Evolutionary conservation across 2,329 filamentous ascomycete genomes (phyloP), one percentile per base, ranked within the genome.

Genomic region (Clathrospora elynae): DNA sequence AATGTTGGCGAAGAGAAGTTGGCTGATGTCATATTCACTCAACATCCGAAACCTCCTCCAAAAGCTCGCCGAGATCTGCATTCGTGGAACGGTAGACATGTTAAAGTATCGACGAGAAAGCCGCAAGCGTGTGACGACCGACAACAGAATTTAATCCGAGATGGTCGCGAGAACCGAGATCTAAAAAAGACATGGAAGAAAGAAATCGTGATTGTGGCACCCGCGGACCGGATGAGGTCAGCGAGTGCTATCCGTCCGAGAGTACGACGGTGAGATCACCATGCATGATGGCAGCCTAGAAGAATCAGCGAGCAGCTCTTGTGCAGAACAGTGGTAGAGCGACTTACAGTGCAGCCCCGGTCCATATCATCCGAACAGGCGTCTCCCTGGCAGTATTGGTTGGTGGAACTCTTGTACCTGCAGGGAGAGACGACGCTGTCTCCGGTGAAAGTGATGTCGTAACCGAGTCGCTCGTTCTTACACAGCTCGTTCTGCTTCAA

Each of bases 401-500:
- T 85, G 50, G 83, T 75, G 53, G 80, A 74, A 63, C 86, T 86
- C 54, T 78, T 82, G 80, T 89, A 95, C 35, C 67, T 72, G 39
- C 63, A 64, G 5, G 57, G 49, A 34, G 76, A 78, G 45, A 68
- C 73, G 29, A 82, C 67, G 53, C 74, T 70, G 46, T 88, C 85
- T 41, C 89, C 90, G 65, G 59, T 75, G 56, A 96, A 86, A 61
- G 85, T 81, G 64, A 96, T 83, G 66, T 86, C 87, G 75, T 87
- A 96, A 70, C 90, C 79, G 25, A 96, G 84, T 49, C 75, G 71
- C 24, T 82, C 84, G 12, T 71, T 68, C 20, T 52, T 89, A 42
- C 88, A 95, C 4, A 90, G 90, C 49, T 73, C 64, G 77, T 97
- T 96, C 67, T 85, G 84, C 79, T 92, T 90, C 70, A 96, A 82